A percentile compares a stretch with the other conserved stretches of the same genome.
Conservation (phyloP, 495 filamentous ascomycete species). For the Penicillium longicatenatum region DNA sequence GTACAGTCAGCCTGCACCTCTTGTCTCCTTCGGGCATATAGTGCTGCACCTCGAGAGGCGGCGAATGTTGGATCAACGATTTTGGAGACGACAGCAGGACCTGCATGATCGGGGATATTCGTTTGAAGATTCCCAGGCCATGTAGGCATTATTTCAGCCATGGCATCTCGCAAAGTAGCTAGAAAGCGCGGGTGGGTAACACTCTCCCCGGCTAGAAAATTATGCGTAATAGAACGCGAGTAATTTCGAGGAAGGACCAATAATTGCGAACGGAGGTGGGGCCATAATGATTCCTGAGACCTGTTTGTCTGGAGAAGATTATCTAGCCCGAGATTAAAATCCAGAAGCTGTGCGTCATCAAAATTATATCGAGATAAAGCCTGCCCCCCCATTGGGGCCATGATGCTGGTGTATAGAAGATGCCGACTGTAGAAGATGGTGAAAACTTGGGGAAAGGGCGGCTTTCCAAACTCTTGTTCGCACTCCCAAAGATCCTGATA, state of each 20-base stretch:
- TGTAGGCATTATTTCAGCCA: constrained; percentile 4
- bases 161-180: constrained; percentile 12
- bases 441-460: not conserved
- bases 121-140: constrained; percentile 5
- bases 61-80: constrained; percentile 14
- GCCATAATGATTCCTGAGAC: constrained; percentile 7
- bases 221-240: constrained; percentile 7
- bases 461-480: constrained; percentile 5
- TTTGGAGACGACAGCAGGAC: not conserved
- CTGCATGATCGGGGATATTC: constrained; percentile 3
- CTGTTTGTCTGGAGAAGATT: constrained; percentile 15
- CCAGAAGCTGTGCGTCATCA: constrained; percentile 5
- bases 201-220: constrained; percentile 19
- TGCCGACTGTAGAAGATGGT: constrained; percentile 13
- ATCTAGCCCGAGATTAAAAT: constrained; percentile 17
- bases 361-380: constrained; percentile 1
- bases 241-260: constrained; percentile 12
- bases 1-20: constrained; percentile 18
- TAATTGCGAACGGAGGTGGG: constrained; percentile 14
- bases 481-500: constrained; percentile 18
- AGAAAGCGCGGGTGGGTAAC: constrained; percentile 12
- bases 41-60: constrained; percentile 19
- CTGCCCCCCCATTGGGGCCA: constrained; percentile 4
- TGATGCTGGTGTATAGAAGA: constrained; percentile 15
- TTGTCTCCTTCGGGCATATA: constrained; percentile 19